Evolutionary conservation across 108 stramenopile species (phyloP), one percentile per base, ranked within the genome.

Genomic region (Nitzschia sp.): DNA sequence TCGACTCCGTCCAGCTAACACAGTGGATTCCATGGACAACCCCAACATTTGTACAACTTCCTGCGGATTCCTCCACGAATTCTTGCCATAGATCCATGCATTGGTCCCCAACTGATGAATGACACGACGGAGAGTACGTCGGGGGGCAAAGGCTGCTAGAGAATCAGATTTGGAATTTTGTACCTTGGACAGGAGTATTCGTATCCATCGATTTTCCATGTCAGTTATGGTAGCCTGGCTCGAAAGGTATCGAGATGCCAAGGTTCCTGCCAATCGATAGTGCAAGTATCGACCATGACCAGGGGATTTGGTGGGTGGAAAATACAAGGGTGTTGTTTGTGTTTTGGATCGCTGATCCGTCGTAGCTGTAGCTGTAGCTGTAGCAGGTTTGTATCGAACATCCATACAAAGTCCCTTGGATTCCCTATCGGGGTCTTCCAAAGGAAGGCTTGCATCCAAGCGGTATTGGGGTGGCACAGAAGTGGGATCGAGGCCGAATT

Each of bases 141-240:
- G 11, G n/a, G 54, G 3, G 0, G 53, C 0, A 43, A 67, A 67
- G 14, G 20, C 22, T 3, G 66, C 66, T 24, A 67, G 37, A 14
- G 66, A 40, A 12, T 38, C 53, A 1, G 11, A 15, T 10, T 24
- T 52, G n/a, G 14, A 48, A 41, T 65, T 29, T 29, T 55, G 58
- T 6, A 34, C 38, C 10, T 56, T 41, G 6, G 34, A n/a, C 29
- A 63, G 63, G 41, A 76, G 41, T 24, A 60, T 29, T 15, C 64
- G 63, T 51, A 76, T 24, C 24, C 46, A 70, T 15, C 68, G 57
- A 53, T 70, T 66, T 60, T 76, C 64, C 12, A n/a, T 50, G 14
- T 42, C 40, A 24, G 34, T 43, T 15, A 22, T 25, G 41, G 53
- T 53, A 14, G 29, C 37, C 10, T 61, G 21, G 21, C 57, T 37